phyloP scores from a whole-genome alignment of 192 early-diverging fungal genomes.

The Lunasporangiospora selenospora region DNA sequence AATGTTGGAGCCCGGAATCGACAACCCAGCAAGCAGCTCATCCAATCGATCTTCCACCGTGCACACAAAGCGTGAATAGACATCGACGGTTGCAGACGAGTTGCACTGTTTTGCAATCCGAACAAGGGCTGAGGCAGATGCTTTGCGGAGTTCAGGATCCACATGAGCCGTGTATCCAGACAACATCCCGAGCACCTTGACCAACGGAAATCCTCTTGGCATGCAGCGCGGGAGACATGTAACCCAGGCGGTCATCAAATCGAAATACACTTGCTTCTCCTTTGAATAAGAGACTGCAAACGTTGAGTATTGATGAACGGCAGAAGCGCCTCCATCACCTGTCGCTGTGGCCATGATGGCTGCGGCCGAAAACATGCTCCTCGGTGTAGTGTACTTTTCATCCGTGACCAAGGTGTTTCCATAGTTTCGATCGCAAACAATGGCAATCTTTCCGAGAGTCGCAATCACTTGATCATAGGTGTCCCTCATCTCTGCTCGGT shows the following conservation, averaged over 20 bases:
- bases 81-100: constrained; percentile 57
- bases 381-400: constrained; percentile 52
- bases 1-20: constrained; percentile 4
- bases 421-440: constrained; percentile 66
- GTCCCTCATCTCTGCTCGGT: constrained; percentile 69
- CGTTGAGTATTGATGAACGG: constrained; percentile 52
- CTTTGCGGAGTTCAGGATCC: constrained; percentile 81
- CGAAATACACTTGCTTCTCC: constrained; percentile 69
- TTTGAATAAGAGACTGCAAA: constrained; percentile 59
- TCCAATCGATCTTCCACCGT: constrained; percentile 61
- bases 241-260: constrained; percentile 74
- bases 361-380: constrained; percentile 43
- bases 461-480: constrained; percentile 72
- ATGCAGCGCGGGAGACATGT: constrained; percentile 74
- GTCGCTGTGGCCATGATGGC: constrained; percentile 43
- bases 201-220: constrained; percentile 66
- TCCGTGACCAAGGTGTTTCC: constrained; percentile 56
- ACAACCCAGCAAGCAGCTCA: constrained; percentile 49
- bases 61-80: constrained; percentile 57
- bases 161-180: constrained; percentile 82
- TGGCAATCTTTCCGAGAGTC: constrained; percentile 62
- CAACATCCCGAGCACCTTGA: constrained; percentile 80
- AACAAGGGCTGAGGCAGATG: constrained; percentile 66
- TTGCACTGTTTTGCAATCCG: constrained; percentile 70
- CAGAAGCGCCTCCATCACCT: constrained; percentile 47